phyloP scores from a whole-genome alignment of 2,329 filamentous ascomycete species.

The Neonectria hederae region DNA sequence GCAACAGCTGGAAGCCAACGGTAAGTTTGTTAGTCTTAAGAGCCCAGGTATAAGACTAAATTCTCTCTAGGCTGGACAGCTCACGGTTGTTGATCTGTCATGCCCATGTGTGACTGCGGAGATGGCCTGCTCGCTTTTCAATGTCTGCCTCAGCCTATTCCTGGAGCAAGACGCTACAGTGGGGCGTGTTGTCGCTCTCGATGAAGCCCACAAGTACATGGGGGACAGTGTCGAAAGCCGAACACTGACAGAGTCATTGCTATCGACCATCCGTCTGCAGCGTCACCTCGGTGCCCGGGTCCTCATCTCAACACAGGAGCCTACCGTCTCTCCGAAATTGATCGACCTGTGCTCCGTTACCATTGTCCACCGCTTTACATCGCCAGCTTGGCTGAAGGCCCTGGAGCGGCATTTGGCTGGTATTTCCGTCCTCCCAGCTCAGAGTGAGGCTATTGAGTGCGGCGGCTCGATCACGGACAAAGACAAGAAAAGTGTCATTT shows the following conservation, averaged over 20 bases:
- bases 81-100: conserved; percentile 70
- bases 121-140: conserved; percentile 76
- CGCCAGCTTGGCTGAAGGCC: conserved; percentile 68
- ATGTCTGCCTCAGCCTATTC: conserved; percentile 74
- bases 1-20: conserved; percentile 34
- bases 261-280: conserved; percentile 73
- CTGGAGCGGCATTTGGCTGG: conserved; percentile 57
- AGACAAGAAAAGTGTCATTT: neutral
- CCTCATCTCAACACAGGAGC: conserved; percentile 81
- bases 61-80: conserved; percentile 40
- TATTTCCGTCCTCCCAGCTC: conserved; percentile 34
- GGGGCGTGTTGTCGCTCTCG: conserved; percentile 73
- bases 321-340: conserved; percentile 73
- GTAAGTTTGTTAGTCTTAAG: conserved; percentile 15
- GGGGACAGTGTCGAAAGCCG: conserved; percentile 61
- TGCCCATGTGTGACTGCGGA: conserved; percentile 75
- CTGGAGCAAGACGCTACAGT: conserved; percentile 58
- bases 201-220: conserved; percentile 85
- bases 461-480: neutral
- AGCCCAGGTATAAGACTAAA: neutral
- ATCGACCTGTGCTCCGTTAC: conserved; percentile 78
- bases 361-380: conserved; percentile 76
- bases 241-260: conserved; percentile 68
- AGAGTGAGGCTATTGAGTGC: neutral
- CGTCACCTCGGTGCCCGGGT: conserved; percentile 74